A percentile compares a stretch with the other conserved stretches of the same genome.
Conservation (phyloP, 2,329 filamentous ascomycete species). For the Fusarium sp. region DNA sequence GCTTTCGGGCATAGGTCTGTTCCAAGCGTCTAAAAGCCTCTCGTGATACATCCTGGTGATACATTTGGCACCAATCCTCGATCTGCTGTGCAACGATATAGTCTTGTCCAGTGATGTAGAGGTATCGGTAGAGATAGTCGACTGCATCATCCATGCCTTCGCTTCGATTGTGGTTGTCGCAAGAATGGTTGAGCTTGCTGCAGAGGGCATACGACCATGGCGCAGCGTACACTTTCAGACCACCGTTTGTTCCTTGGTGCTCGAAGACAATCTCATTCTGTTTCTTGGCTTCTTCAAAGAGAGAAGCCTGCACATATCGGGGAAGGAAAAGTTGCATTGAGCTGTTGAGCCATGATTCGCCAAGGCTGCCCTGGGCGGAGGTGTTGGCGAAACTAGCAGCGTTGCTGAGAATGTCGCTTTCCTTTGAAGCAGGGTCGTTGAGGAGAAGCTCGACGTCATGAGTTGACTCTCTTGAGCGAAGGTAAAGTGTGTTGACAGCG, state of each 20-base stretch:
- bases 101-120: conserved; percentile 4
- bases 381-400: conserved; percentile 38
- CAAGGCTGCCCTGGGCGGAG: conserved; percentile 26
- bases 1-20: conserved; percentile 16
- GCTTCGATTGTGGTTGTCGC: conserved; percentile 27
- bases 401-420: conserved; percentile 20
- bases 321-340: conserved; percentile 40
- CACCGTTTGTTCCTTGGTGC: conserved; percentile 21
- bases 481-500: conserved; percentile 39
- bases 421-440: conserved; percentile 21
- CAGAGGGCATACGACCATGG: conserved; percentile 40
- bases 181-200: conserved; percentile 37
- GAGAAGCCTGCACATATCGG: conserved; percentile 17
- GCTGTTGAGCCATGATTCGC: conserved; percentile 40
- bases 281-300: conserved; percentile 19
- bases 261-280: conserved; percentile 38
- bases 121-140: conserved; percentile 32
- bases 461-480: conserved; percentile 32
- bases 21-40: conserved; percentile 22
- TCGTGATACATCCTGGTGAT: conserved; percentile 29
- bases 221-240: conserved; percentile 34
- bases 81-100: conserved; percentile 12
- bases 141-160: conserved; percentile 40
- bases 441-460: conserved; percentile 41
- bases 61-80: conserved; percentile 30